Evolutionary conservation across 345 rosid species (phyloP).

Genomic region (Boechera divaricarpa): DNA sequence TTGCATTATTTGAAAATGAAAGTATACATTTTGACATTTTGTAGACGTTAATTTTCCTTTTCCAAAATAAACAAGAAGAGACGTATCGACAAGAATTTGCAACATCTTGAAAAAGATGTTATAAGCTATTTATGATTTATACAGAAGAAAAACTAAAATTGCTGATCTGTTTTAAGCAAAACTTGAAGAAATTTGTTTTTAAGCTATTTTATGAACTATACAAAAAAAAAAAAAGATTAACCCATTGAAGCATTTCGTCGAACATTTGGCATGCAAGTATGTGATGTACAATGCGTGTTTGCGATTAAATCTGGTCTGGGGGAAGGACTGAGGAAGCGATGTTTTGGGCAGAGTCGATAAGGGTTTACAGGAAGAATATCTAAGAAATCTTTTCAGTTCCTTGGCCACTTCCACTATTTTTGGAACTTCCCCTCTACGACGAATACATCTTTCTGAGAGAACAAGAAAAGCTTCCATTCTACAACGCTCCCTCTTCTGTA

Average conservation of each 20-base stretch:
- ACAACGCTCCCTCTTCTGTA: background rate
- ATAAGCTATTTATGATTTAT: no score
- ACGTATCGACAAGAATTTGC: background rate
- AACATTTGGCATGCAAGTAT: background rate
- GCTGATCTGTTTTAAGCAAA: background rate
- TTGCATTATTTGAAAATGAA: background rate
- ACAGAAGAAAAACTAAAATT: background rate
- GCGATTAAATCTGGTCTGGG: no score
- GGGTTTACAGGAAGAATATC: background rate
- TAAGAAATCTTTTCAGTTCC: background rate
- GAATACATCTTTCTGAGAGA: conserved; percentile 24
- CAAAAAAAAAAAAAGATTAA: no score
- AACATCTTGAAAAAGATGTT: background rate
- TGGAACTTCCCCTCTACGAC: conserved; percentile 24
- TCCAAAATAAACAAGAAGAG: background rate
- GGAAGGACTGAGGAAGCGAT: no score
- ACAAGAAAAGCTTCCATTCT: conserved; percentile 12
- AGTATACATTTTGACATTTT: background rate
- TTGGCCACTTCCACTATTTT: conserved; percentile 25
- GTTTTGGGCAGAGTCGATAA: no score
- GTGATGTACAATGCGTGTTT: background rate
- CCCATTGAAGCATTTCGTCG: no score
- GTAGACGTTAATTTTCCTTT: background rate
- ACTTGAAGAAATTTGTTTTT: no score
- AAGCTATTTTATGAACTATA: no score